Percentiles rank a stretch among this genome's conserved stretches.
These are phyloP conservation scores for Ceratocystiopsis brevicomis DNA, from an alignment of 2,329 filamentous ascomycete species.

Conservation along the genomic window DNA sequence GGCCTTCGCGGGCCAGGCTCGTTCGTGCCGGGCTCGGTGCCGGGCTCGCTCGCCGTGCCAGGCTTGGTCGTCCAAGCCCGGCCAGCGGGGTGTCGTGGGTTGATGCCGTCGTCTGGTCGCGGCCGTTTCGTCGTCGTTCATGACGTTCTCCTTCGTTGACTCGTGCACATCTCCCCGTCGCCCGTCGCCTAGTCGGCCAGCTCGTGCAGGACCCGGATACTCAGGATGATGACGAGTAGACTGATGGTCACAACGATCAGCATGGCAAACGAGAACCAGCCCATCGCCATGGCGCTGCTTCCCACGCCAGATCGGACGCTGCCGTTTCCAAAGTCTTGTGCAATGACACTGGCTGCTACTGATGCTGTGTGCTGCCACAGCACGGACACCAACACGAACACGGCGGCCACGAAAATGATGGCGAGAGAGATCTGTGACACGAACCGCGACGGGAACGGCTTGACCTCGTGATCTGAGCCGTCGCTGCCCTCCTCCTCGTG, in stretches of 20 bases:
- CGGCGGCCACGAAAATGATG: slow-evolving; percentile 65
- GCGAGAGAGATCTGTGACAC: slow-evolving; percentile 86
- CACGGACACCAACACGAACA: slow-evolving; percentile 55
- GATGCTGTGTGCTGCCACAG: slow-evolving; percentile 92
- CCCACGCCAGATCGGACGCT: slow-evolving; percentile 74
- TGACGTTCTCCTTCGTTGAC: not conserved
- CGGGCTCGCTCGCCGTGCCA: too few relatives aligned
- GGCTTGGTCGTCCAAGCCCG: too few relatives aligned
- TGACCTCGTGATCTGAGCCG: slow-evolving; percentile 75
- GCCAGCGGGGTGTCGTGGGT: too few relatives aligned
- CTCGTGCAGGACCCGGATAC: slow-evolving; percentile 61
- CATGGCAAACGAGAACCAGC: slow-evolving; percentile 90
- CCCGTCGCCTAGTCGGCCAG: slow-evolving; percentile 19
- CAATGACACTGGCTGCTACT: slow-evolving; percentile 82
- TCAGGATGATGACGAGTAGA: slow-evolving; percentile 88
- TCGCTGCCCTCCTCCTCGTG: slow-evolving; percentile 71
- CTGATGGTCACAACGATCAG: slow-evolving; percentile 93
- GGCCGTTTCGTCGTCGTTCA: too few relatives aligned
- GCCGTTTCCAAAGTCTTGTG: slow-evolving; percentile 81
- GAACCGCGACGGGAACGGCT: slow-evolving; percentile 79
- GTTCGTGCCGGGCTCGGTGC: too few relatives aligned
- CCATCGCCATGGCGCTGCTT: slow-evolving; percentile 88
- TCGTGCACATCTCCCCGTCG: not conserved
- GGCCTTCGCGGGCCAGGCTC: too few relatives aligned
- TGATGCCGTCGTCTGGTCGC: too few relatives aligned